Evolutionary conservation across 768 basidiomycete species (phyloP).

Genomic region (Pleurotus eryngii): DNA sequence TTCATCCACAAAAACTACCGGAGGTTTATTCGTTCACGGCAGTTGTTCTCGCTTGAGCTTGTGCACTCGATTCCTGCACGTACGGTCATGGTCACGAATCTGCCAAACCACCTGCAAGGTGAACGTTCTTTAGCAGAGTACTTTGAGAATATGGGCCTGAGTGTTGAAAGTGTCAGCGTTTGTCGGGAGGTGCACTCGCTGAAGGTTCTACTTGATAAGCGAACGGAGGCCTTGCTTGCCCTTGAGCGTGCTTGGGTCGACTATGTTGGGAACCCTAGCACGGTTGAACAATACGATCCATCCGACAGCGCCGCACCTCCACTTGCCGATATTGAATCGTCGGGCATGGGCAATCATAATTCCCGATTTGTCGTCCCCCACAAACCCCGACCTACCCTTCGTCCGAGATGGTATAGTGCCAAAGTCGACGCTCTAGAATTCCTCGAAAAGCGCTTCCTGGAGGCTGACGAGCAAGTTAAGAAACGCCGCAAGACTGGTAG

Average conservation of each 20-base stretch:
- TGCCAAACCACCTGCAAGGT: conserved; percentile 81
- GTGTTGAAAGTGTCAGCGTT: conserved; percentile 90
- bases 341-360: conserved; percentile 49
- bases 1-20: conserved; percentile 89
- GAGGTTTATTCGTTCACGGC: conserved; percentile 84
- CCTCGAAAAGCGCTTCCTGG: conserved; percentile 74
- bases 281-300: conserved; percentile 78
- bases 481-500: conserved; percentile 66
- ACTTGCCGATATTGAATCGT: conserved; percentile 47
- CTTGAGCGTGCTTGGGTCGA: conserved; percentile 85
- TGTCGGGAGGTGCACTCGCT: conserved; percentile 79
- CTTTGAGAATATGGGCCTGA: conserved; percentile 84
- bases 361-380: conserved; percentile 69
- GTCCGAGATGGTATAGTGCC: conserved; percentile 68
- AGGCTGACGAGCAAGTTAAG: conserved; percentile 81
- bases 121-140: conserved; percentile 89
- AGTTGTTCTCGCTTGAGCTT: conserved; percentile 90
- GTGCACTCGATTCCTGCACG: conserved; percentile 94
- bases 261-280: conserved; percentile 93
- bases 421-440: conserved; percentile 90
- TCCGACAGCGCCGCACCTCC: conserved; percentile 49
- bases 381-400: conserved; percentile 69
- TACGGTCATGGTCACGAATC: conserved; percentile 82
- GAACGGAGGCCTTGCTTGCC: conserved; percentile 76
- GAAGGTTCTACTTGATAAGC: conserved; percentile 66